Evolutionary conservation across 352 stramenopile species (phyloP), one percentile per base, ranked within the genome.

Genomic region (Plasmopara muralis): DNA sequence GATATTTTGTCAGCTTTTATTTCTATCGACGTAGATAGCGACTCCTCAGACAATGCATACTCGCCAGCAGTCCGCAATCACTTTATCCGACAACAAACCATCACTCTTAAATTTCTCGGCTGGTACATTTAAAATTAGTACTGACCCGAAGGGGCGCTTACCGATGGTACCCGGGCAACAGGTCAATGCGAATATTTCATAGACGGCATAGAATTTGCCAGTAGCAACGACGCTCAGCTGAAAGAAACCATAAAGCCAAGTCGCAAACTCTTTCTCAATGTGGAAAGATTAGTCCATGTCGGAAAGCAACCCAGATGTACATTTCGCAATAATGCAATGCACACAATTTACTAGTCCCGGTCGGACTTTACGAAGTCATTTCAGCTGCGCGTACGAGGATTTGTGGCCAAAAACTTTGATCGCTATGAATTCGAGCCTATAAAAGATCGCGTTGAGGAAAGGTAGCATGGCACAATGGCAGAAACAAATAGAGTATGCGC

Each of bases 391-490:
- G 65, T 13, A 60, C 72, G 15, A 67, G 45, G 44, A 66, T 83
- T 15, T 77, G 72, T 33, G 60, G 67, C 12, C 52, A 74, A 37
- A n/a, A 60, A 54, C 16, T 83, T 63, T 47, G 67, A 71, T 10
- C 54, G 64, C 20, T 76, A 69, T 49, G 64, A 77, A 34, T 42
- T 83, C 2, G 30, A 55, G 0, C 77, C 79, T 35, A 25, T 25
- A 9, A 33, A 41, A 6, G 46, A 66, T 25, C 55, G 48, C 16
- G 55, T 83, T 13, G 28, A 70, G 61, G 64, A 59, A 64, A 2
- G 30, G 37, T 0, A 41, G 53, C 15, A 66, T 50, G 18, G 38
- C 46, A 4, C 38, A 15, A 9, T 83, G 72, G 72, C 39, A 59
- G 9, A 69, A 69, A 13, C 2, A 44, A 14, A 44, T 83, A 45